A percentile compares a stretch with the other conserved stretches of the same genome.
Evolutionary conservation across 2,329 filamentous ascomycete genomes (phyloP).

Genomic region (Massarina eburnea): DNA sequence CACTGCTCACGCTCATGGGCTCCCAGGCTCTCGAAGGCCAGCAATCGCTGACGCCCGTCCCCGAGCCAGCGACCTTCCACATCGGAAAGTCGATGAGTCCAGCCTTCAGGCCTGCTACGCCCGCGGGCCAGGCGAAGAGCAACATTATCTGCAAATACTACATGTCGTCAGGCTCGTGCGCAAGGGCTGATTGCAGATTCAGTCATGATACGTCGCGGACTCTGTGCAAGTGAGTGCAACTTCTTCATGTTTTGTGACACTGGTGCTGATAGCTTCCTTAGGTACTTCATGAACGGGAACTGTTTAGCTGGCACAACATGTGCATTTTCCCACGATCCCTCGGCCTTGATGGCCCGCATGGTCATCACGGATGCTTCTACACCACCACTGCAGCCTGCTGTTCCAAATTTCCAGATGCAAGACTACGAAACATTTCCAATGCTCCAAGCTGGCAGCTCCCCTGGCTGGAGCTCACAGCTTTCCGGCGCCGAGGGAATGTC

Average conservation of each 20-base stretch:
- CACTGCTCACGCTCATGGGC: slow-evolving; percentile 87
- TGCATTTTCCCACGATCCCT: slow-evolving; percentile 95
- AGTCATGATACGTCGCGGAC: slow-evolving; percentile 95
- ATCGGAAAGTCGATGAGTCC: slow-evolving; percentile 89
- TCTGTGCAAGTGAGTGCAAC: slow-evolving; percentile 84
- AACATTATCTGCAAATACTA: slow-evolving; percentile 97
- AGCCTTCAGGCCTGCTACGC: slow-evolving; percentile 71
- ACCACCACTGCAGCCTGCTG: slow-evolving; percentile 63
- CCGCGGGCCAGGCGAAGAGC: slow-evolving; percentile 74
- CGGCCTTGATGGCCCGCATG: slow-evolving; percentile 80
- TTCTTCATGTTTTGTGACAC: slow-evolving; percentile 5
- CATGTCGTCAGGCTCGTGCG: slow-evolving; percentile 90
- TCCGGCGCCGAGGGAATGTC: slow-evolving; percentile 44
- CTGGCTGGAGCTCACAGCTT: slow-evolving; percentile 45
- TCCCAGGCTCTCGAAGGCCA: slow-evolving; percentile 58
- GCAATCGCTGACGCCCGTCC: slow-evolving; percentile 50
- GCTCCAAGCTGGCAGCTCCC: slow-evolving; percentile 55
- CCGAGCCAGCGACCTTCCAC: slow-evolving; percentile 66
- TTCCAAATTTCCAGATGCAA: slow-evolving; percentile 74
- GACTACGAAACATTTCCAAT: slow-evolving; percentile 85
- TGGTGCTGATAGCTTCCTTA: slow-evolving; percentile 45
- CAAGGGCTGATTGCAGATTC: slow-evolving; percentile 93
- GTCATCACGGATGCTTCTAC: slow-evolving; percentile 69
- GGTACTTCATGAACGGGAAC: slow-evolving; percentile 95
- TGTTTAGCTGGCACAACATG: slow-evolving; percentile 92